phyloP scores from a whole-genome alignment of 768 basidiomycete genomes.

The Fomitopsis pulvina region DNA sequence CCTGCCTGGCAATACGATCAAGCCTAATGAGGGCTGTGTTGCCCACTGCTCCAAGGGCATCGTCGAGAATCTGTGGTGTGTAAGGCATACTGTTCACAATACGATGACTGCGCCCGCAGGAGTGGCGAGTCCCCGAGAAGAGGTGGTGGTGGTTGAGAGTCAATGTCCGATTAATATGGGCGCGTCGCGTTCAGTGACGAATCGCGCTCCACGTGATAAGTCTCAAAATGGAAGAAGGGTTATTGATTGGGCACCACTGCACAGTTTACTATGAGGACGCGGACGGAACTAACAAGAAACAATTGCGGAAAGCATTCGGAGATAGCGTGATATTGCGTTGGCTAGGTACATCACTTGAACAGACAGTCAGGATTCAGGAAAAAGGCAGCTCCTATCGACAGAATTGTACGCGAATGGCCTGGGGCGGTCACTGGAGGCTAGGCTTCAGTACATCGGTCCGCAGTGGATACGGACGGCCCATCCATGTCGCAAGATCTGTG shows the following conservation, averaged over 20 bases:
- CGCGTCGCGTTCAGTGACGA: background rate
- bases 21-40: conserved; percentile 88
- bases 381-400: background rate
- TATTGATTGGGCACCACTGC: background rate
- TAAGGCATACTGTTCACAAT: conserved; percentile 28
- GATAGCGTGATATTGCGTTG: background rate
- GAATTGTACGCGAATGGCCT: no score
- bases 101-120: no score
- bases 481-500: conserved; percentile 59
- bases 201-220: background rate
- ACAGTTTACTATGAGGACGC: background rate
- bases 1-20: conserved; percentile 63
- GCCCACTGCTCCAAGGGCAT: conserved; percentile 81
- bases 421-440: background rate
- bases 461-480: conserved; percentile 56
- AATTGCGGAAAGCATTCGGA: background rate
- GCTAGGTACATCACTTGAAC: background rate
- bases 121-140: background rate
- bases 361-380: background rate
- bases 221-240: background rate
- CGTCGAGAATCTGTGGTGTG: conserved; percentile 52
- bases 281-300: background rate
- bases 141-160: background rate
- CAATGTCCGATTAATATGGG: background rate
- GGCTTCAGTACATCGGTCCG: conserved; percentile 30